Base-by-base conservation (phyloP, 805 yeast genomes). In the Zygoascus flipseniorum region DNA sequence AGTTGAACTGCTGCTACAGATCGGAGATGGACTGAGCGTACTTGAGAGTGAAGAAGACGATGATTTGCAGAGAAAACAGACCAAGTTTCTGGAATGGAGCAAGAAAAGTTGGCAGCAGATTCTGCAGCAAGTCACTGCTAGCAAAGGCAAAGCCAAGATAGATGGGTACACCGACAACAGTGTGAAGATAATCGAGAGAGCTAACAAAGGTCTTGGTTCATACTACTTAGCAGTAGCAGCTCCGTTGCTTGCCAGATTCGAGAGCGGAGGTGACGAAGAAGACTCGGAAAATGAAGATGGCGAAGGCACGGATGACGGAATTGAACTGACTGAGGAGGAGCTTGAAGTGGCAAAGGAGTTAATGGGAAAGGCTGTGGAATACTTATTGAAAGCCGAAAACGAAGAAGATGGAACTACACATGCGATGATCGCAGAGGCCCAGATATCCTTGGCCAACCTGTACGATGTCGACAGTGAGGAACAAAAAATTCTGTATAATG, bases 351-450 rank as follows among this genome's bases (percentile, higher is more conserved):
- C 87, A 0, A 69, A 76, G 41, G 68, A 71, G 1, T 67, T 75
- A 37, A 77, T 82, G 10, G 60, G 66, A 9, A 69, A 67, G 18
- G 95, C 95, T 0, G 71, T 86, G 26, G 70, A 73, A 41, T 78
- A 79, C 62, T 72, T 89, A 52, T 68, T 73, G 52, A 69, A 72
- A 52, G 84, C 89, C 0, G 79, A 83, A 65, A 49, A 54, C 19
- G 82, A 80, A 18, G 86, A 83, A 47, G 88, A 85, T 43, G 95
- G 95, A 0, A 84, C 83, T 54, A 75, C 85, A 5, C 85, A 92
- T 87, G 95, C 83, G 11, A 79, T 81, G 62, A 76, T 86, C 47
- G 96, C 97, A 0, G 98, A 92, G 67, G 90, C 95, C 1, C 73
- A 80, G 62, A 87, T 92, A 37, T 79, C 85, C 14, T 70, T 86